phyloP scores from a whole-genome alignment of 1,284 basidiomycete genomes.

The Papiliotrema fonsecae region DNA sequence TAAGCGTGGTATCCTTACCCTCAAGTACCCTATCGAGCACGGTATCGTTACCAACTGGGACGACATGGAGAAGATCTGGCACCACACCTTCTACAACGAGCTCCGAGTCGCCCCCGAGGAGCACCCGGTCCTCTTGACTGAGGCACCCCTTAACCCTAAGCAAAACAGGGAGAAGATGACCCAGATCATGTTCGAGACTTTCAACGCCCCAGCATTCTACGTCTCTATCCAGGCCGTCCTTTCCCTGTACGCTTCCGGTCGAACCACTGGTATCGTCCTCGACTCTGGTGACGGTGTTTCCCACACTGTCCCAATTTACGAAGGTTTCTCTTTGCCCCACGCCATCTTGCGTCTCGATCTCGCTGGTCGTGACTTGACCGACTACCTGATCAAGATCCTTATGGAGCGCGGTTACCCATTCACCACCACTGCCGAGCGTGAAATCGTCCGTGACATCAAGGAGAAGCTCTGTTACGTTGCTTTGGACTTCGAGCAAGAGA shows the following conservation, averaged over 20 bases:
- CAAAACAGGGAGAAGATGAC: conserved; percentile 95
- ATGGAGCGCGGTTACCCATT: conserved; percentile 93
- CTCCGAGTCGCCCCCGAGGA: conserved; percentile 73
- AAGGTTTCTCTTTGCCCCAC: conserved; percentile 91
- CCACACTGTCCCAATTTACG: conserved; percentile 91
- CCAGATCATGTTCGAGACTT: conserved; percentile 96
- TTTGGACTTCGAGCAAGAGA: conserved; percentile 93
- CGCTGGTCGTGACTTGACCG: conserved; percentile 91
- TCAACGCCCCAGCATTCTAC: conserved; percentile 91
- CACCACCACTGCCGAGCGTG: conserved; percentile 88
- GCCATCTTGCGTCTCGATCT: conserved; percentile 92
- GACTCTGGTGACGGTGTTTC: conserved; percentile 93
- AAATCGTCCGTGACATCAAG: conserved; percentile 97
- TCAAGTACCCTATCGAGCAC: conserved; percentile 73
- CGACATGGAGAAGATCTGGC: conserved; percentile 95
- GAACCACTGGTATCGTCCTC: conserved; percentile 86
- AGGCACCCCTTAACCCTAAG: conserved; percentile 93
- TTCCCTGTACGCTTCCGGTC: conserved; percentile 87
- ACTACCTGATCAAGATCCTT: conserved; percentile 86
- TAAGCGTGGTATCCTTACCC: conserved; percentile 89
- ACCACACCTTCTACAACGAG: conserved; percentile 86
- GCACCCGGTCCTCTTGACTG: conserved; percentile 88
- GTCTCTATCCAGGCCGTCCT: conserved; percentile 90
- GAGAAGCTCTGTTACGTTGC: conserved; percentile 98
- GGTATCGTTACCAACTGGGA: conserved; percentile 94